A percentile compares a stretch with the other conserved stretches of the same genome.
phyloP scores from a whole-genome alignment of 2,329 filamentous ascomycete genomes.

The Lecanicillium sp. region DNA sequence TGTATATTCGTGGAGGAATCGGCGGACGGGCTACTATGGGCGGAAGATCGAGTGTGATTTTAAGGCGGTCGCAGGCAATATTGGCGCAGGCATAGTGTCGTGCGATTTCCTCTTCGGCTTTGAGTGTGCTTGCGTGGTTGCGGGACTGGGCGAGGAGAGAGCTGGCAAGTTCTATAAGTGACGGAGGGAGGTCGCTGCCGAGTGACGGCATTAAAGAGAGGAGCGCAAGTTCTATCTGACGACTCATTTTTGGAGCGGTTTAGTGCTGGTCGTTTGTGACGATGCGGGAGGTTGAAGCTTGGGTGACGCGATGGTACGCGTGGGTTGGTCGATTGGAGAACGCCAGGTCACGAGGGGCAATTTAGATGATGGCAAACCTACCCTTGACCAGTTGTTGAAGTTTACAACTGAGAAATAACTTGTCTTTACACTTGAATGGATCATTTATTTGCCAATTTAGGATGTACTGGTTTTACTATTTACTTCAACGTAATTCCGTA shows the following conservation, averaged over 20 bases:
- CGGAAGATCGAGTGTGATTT: slow-evolving; percentile 67
- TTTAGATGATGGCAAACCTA: no score
- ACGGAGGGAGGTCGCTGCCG: slow-evolving; percentile 55
- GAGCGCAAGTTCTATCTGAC: slow-evolving; percentile 64
- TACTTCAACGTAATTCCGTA: no score
- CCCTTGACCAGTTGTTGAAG: no score
- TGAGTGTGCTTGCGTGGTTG: slow-evolving; percentile 66
- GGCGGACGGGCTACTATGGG: slow-evolving; percentile 68
- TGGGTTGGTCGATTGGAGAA: no score
- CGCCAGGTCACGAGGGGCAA: no score
- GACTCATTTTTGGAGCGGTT: slow-evolving; percentile 51
- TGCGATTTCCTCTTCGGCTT: slow-evolving; percentile 81
- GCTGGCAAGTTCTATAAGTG: slow-evolving; percentile 62
- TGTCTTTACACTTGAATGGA: no score
- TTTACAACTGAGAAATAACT: no score
- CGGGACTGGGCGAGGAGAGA: slow-evolving; percentile 76
- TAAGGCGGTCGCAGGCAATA: slow-evolving; percentile 81
- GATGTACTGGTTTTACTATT: no score
- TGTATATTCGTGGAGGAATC: slow-evolving; percentile 72
- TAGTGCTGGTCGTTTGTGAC: no score
- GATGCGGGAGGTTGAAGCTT: no score
- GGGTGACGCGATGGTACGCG: no score
- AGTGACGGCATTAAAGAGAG: slow-evolving; percentile 67
- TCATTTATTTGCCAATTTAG: no score
- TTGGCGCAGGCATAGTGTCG: slow-evolving; percentile 77